Conservation (phyloP, 2,329 filamentous ascomycete genomes). For the Colletotrichum liriopes region DNA sequence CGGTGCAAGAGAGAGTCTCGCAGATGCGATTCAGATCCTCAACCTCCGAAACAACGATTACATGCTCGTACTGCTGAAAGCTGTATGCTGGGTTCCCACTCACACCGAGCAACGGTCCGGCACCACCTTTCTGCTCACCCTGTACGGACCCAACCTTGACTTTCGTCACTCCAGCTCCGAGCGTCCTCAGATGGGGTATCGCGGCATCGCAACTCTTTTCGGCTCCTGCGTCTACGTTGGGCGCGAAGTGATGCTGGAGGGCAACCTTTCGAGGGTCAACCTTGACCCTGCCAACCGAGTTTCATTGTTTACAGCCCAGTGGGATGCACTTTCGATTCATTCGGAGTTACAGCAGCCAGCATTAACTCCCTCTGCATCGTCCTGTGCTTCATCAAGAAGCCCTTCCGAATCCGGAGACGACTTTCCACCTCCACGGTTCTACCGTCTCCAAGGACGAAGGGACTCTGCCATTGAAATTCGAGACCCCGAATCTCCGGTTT, state of each 20-base stretch:
- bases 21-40: slow-evolving; percentile 32
- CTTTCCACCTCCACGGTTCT: slow-evolving; percentile 30
- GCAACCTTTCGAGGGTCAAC: slow-evolving; percentile 25
- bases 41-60: slow-evolving; percentile 37
- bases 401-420: slow-evolving; percentile 38
- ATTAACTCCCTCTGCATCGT: slow-evolving; percentile 33
- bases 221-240: slow-evolving; percentile 37
- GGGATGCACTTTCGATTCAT: slow-evolving; percentile 34
- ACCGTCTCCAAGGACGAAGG: slow-evolving; percentile 35
- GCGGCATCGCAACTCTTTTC: slow-evolving; percentile 36
- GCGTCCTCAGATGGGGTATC: slow-evolving; percentile 29
- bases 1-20: slow-evolving; percentile 25
- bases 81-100: slow-evolving; percentile 43
- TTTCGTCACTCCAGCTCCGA: slow-evolving; percentile 22
- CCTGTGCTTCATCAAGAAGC: slow-evolving; percentile 38
- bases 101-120: slow-evolving; percentile 41
- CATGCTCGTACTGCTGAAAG: slow-evolving; percentile 35
- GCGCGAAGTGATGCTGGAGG: slow-evolving; percentile 33
- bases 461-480: slow-evolving; percentile 40
- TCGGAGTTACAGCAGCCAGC: slow-evolving; percentile 31
- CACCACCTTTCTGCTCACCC: slow-evolving; percentile 36
- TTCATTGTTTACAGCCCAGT: slow-evolving; percentile 37
- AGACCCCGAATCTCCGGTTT: slow-evolving; percentile 37
- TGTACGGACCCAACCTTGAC: slow-evolving; percentile 38
- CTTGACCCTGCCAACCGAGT: slow-evolving; percentile 28